Conservation (phyloP, 2,329 filamentous ascomycete genomes). For the Calonectria leucothoes region DNA sequence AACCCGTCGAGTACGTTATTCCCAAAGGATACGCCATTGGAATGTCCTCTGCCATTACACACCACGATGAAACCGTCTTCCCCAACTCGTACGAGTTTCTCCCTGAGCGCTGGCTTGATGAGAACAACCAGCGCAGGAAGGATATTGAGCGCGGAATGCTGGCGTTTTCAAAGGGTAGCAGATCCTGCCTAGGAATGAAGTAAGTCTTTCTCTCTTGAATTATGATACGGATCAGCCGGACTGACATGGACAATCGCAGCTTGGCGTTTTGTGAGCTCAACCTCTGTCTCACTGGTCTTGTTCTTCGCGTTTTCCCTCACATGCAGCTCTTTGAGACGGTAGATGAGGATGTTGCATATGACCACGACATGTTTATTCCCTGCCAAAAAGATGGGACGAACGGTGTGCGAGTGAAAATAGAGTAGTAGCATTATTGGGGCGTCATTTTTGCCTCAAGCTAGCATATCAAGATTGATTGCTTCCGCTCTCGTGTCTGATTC, state of each 20-base stretch:
- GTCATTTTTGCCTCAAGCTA: too few species aligned
- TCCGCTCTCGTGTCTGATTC: too few species aligned
- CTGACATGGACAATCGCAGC: neutral
- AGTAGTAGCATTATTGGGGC: neutral
- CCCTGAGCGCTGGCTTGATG: conserved; percentile 6
- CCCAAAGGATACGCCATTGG: neutral
- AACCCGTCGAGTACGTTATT: conserved; percentile 3
- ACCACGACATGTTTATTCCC: conserved; percentile 16
- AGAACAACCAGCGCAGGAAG: conserved; percentile 7
- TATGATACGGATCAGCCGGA: neutral
- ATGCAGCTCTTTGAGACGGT: neutral
- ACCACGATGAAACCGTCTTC: conserved; percentile 3
- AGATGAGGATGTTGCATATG: neutral
- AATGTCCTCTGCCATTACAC: conserved; percentile 6
- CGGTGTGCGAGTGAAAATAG: conserved; percentile 1
- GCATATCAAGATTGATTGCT: too few species aligned
- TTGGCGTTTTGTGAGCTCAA: conserved; percentile 11
- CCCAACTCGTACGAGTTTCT: conserved; percentile 3
- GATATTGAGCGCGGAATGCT: conserved; percentile 10
- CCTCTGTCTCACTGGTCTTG: conserved; percentile 1
- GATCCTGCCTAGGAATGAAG: conserved; percentile 12
- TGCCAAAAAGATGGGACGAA: conserved; percentile 4
- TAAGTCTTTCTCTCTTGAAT: neutral
- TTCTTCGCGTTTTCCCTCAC: neutral
- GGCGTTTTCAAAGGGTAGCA: conserved; percentile 7